Evolutionary conservation across 108 stramenopile genomes (phyloP), one percentile per base, ranked within the genome.

Genomic region (Mediolabrus comicus): DNA sequence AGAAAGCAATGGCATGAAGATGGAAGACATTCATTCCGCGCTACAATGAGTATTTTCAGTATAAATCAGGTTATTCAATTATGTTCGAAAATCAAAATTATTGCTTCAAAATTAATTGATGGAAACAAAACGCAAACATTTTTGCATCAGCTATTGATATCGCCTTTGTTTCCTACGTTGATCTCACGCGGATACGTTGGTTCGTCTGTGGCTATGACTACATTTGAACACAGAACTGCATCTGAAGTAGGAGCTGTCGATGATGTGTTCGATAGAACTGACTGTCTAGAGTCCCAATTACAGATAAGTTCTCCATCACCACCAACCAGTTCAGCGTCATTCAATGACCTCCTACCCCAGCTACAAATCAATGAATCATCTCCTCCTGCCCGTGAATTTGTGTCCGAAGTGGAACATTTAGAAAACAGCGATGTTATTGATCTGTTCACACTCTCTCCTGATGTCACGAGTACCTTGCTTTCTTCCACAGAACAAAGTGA

Each of bases 21-120:
- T 94, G 81, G 83, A 94, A 59, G 80, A 87, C 19, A 87, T 94
- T 54, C 85, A 94, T 72, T 74, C 83, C 39, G 72, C 72, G 5
- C 64, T 81, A 33, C 87, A 91, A 69, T 71, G 74, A 28, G 22
- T 27, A 19, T 58, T 41, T 27, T 36, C 41, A 2, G 34, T 31
- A 54, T 35, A 60, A 32, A 53, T 1, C 16, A 52, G 12, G n/a
- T 3, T 30, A 43, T 3, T 27, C 7, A 13, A 22, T 57, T 5
- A 24, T 62, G 35, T 24, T 41, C 22, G 27, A 41, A 39, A 41
- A 62, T 41, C 17, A n/a, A 2, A 10, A n/a, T n/a, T n/a, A n/a
- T n/a, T n/a, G n/a, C n/a, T n/a, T n/a, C n/a, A n/a, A n/a, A n/a
- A n/a, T n/a, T n/a, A n/a, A n/a, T n/a, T n/a, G n/a, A n/a, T n/a